Evolutionary conservation across 192 early-diverging fungal genomes (phyloP), one percentile per base, ranked within the genome.

Genomic region (Lobosporangium transversale): DNA sequence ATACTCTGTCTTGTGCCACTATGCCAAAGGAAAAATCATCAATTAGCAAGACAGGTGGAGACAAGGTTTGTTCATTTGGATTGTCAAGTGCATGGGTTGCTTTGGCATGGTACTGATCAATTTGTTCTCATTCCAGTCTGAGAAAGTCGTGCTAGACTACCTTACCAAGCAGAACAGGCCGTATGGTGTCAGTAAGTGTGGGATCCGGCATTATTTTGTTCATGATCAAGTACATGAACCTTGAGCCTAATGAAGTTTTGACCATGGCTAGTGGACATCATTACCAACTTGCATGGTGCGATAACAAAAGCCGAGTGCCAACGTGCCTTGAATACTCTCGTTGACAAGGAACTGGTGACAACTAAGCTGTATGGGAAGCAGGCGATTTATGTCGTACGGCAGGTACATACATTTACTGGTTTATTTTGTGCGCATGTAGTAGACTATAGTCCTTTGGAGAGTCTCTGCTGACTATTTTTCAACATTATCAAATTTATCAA

Each of bases 291-390:
- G 9, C 80, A 81, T 29, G 56, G 54, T 24, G 70, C 80, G 29
- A 51, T 84, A 4, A 59, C 79, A 52, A 84, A 84, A 49, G 53
- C 71, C 1, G 69, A 74, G 15, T 66, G 70, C 21, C 83, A 84
- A 48, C 81, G 81, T 29, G 66, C 47, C 12, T 42, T 81, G 3
- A 79, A 66, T 21, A 17, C 52, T 21, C 70, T 84, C 14, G 78
- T 70, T 1, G 71, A 71, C 2, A 78, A 84, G 52, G 62, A 76
- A 1, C 37, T 79, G 42, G 36, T 84, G 8, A 45, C 49, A 8
- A 49, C 52, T 18, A 84, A 84, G 55, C 31, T 73, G 3, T 84
- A 81, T 53, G 80, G 80, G 24, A 84, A 84, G 33, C 83, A 84
- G 47, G 54, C 64, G 10, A 75, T 84, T 47, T 84, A 84, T 40